Conservation (phyloP, 495 filamentous ascomycete genomes). For the Tetracladium marchalianum region DNA sequence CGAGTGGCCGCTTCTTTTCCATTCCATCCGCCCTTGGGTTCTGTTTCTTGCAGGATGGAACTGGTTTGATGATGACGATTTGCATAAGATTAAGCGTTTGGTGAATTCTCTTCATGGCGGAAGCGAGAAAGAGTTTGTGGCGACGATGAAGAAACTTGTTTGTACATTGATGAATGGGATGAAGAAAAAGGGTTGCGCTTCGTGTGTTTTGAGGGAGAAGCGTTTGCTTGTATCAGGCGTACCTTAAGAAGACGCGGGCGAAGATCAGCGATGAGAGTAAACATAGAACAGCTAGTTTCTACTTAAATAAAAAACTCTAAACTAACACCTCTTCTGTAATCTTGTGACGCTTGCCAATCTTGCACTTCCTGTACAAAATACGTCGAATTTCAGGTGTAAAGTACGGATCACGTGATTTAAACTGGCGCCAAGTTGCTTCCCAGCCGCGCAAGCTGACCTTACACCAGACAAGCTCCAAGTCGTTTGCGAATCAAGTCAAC, state of each 20-base stretch:
- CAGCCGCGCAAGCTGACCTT: slow-evolving; percentile 10
- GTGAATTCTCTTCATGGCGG: no score
- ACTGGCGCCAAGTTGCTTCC: background rate
- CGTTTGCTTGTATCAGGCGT: background rate
- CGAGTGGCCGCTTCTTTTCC: no score
- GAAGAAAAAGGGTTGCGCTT: background rate
- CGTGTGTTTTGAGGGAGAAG: no score
- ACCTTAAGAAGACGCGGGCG: background rate
- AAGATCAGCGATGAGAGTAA: slow-evolving; percentile 7
- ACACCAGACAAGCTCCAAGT: slow-evolving; percentile 3
- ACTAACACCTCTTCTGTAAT: background rate
- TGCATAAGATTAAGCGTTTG: no score
- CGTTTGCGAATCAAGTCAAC: background rate
- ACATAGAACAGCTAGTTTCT: slow-evolving; percentile 1
- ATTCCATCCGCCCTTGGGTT: no score
- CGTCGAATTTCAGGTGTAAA: no score
- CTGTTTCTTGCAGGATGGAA: no score
- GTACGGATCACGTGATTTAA: background rate
- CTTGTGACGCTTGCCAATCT: no score
- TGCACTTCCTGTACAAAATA: no score
- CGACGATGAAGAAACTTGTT: background rate
- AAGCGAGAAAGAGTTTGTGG: no score
- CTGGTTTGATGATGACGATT: no score
- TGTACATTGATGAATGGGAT: background rate
- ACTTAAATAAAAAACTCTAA: slow-evolving; percentile 10